A percentile compares a stretch with the other conserved stretches of the same genome.
phyloP scores from a whole-genome alignment of 345 rosid species.

The Ricinus communis region DNA sequence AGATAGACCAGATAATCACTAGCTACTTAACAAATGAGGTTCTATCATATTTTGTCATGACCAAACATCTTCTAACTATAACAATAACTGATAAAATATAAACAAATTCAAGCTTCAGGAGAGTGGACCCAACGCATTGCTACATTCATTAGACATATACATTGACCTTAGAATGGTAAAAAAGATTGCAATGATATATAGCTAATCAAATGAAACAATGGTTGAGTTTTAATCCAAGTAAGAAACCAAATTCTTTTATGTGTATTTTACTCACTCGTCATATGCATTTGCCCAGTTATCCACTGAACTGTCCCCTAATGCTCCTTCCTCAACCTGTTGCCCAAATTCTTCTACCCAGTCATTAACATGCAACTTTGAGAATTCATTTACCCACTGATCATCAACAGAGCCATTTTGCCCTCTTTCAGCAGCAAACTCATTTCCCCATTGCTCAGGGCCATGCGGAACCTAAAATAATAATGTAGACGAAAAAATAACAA shows the following conservation, averaged over 20 bases:
- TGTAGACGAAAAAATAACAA: no score
- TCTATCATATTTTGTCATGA: background rate
- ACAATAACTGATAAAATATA: background rate
- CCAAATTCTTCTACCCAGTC: conserved; percentile 97
- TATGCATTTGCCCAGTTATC: conserved; percentile 92
- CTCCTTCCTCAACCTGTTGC: conserved; percentile 62
- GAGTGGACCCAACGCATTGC: background rate
- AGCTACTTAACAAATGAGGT: background rate
- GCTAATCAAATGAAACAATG: background rate
- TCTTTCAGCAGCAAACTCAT: conserved; percentile 71
- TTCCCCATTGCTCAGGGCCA: conserved; percentile 75
- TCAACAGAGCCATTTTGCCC: conserved; percentile 54
- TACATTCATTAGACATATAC: background rate
- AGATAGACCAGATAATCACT: background rate
- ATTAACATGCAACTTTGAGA: conserved; percentile 83
- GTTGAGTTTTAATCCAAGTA: background rate
- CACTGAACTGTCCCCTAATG: conserved; percentile 56
- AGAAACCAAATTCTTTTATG: conserved; percentile 12
- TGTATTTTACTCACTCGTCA: conserved; percentile 75
- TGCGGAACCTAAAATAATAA: conserved; percentile 24
- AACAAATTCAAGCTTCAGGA: background rate
- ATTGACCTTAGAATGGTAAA: background rate
- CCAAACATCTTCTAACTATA: background rate
- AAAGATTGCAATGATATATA: no score
- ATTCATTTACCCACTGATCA: conserved; percentile 95